Evolutionary conservation across 192 early-diverging fungal species (phyloP).

Genomic region (Paraglomus occultum): DNA sequence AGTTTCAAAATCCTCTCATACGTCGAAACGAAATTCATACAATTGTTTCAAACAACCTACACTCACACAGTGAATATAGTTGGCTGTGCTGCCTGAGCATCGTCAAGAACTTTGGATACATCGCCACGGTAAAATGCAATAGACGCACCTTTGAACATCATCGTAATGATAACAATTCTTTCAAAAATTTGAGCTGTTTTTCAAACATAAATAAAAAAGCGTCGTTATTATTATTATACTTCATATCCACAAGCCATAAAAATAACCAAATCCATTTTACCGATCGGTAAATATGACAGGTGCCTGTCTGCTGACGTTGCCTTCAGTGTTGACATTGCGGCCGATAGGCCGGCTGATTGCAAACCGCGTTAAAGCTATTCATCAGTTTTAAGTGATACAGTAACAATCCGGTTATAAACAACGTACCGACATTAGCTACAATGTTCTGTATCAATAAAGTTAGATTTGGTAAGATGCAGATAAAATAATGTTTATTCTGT

Average conservation of each 20-base stretch:
- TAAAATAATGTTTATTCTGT: neutral
- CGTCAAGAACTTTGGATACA: conserved; percentile 63
- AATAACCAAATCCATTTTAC: conserved; percentile 30
- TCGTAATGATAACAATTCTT: conserved; percentile 24
- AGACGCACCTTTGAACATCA: conserved; percentile 55
- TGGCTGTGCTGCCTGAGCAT: conserved; percentile 68
- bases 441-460: conserved; percentile 28
- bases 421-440: conserved; percentile 37
- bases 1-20: too few relatives aligned
- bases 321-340: conserved; percentile 37
- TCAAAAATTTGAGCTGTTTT: conserved; percentile 38
- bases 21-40: neutral
- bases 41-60: neutral
- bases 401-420: neutral
- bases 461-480: neutral
- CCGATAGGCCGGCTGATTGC: conserved; percentile 35
- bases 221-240: neutral
- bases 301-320: conserved; percentile 34
- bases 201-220: neutral
- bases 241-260: neutral
- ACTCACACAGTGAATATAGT: conserved; percentile 63
- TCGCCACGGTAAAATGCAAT: conserved; percentile 67
- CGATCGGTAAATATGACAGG: conserved; percentile 39
- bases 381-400: neutral
- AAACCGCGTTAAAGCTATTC: neutral